Percentiles rank a stretch among this genome's conserved stretches.
Conservation (phyloP, 306 rosid species). For the Casuarina equisetifolia region DNA sequence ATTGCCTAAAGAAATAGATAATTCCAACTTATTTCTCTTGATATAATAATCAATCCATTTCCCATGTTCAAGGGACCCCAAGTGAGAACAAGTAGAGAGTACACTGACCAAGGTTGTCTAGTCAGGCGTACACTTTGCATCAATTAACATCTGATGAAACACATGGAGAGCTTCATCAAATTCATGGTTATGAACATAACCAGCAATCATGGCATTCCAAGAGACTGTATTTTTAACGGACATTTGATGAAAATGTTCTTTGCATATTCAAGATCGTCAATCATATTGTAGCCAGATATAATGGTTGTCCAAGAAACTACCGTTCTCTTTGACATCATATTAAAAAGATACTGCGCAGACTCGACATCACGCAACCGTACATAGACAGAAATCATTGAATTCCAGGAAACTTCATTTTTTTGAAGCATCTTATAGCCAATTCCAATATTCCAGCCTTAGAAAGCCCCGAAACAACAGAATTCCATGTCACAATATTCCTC, state of each 20-base stretch:
- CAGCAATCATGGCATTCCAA: slow-evolving; percentile 38
- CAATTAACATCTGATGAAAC: slow-evolving; percentile 29
- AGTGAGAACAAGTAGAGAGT: slow-evolving; percentile 35
- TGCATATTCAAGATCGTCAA: slow-evolving; percentile 29
- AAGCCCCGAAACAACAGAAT: slow-evolving; percentile 35
- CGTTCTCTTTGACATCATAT: slow-evolving; percentile 30
- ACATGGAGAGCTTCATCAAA: slow-evolving; percentile 30
- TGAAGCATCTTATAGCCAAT: slow-evolving; percentile 30
- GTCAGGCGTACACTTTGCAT: slow-evolving; percentile 34
- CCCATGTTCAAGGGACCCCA: slow-evolving; percentile 43
- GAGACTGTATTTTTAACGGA: slow-evolving; percentile 31
- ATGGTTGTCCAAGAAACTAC: slow-evolving; percentile 33
- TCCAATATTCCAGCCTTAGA: slow-evolving; percentile 31
- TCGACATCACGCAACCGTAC: slow-evolving; percentile 22
- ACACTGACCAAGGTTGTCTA: slow-evolving; percentile 31
- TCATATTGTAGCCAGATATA: slow-evolving; percentile 24
- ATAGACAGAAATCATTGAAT: slow-evolving; percentile 29
- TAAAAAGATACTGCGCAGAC: slow-evolving; percentile 29
- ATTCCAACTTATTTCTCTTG: slow-evolving; percentile 14
- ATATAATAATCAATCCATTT: slow-evolving; percentile 36
- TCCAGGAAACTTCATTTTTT: slow-evolving; percentile 35
- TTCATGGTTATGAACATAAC: slow-evolving; percentile 33
- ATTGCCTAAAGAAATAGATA: slow-evolving; percentile 32
- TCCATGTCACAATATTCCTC: slow-evolving; percentile 39
- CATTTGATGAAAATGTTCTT: slow-evolving; percentile 28